Evolutionary conservation across 257 asterid species (phyloP).

Genomic region (Dorcoceras hygrometricum): DNA sequence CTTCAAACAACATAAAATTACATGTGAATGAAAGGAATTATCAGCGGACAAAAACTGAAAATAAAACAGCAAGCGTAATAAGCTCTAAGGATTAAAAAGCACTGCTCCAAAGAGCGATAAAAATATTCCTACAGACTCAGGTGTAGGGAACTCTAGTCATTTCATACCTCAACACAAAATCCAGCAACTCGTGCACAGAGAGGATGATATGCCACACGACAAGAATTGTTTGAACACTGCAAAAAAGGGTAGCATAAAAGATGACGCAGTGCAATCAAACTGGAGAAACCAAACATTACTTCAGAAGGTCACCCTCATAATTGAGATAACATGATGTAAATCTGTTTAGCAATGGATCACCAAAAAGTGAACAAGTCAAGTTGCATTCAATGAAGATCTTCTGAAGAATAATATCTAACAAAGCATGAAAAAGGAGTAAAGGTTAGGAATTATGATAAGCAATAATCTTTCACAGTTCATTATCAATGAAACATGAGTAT

Average conservation of each 20-base stretch:
- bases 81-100: constrained; percentile 5
- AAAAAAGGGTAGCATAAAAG: constrained; percentile 26
- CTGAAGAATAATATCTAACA: constrained; percentile 3
- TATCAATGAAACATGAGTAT: constrained; percentile 17
- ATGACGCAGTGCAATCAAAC: constrained; percentile 16
- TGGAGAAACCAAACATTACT: constrained; percentile 9
- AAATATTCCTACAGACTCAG: neutral
- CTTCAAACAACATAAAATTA: constrained; percentile 36
- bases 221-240: constrained; percentile 86
- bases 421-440: neutral
- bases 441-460: neutral
- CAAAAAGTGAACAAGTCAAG: constrained; percentile 2
- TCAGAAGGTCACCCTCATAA: constrained; percentile 1
- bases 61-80: constrained; percentile 13
- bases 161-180: constrained; percentile 83
- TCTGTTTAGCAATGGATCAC: constrained; percentile 1
- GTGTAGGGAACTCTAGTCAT: neutral
- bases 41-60: neutral
- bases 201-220: constrained; percentile 94
- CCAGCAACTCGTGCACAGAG: constrained; percentile 99
- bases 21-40: constrained; percentile 5
- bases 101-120: constrained; percentile 12
- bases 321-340: constrained; percentile 1
- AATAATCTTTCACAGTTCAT: constrained; percentile 13
- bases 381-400: constrained; percentile 9